Percentiles rank a stretch among this genome's conserved stretches.
phyloP scores from a whole-genome alignment of 1,139 yeast genomes.

The Suhomyces atakaporum region DNA sequence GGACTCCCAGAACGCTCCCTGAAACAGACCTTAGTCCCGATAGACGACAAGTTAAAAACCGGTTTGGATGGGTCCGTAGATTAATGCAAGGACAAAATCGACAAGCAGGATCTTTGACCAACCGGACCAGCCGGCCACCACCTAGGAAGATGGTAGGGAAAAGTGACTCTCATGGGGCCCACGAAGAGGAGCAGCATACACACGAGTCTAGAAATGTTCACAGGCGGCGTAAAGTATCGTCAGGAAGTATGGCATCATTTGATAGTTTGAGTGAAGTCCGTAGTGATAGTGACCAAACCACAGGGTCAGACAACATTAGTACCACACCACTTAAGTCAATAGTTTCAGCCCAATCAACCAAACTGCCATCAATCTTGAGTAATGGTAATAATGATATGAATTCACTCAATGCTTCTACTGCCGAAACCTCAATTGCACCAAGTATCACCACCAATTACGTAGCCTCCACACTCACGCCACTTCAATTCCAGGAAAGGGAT shows the following conservation, averaged over 20 bases:
- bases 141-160: background rate
- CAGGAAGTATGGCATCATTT: constrained; percentile 4
- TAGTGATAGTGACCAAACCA: constrained; percentile 23
- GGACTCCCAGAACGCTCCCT: background rate
- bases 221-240: constrained; percentile 7
- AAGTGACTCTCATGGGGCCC: background rate
- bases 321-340: constrained; percentile 56
- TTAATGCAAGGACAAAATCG: constrained; percentile 48
- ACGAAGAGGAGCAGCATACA: background rate
- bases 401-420: constrained; percentile 49
- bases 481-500: constrained; percentile 35
- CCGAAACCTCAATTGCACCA: constrained; percentile 56
- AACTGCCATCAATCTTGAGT: constrained; percentile 47
- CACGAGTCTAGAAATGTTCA: background rate
- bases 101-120: constrained; percentile 9
- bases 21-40: too few species aligned
- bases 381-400: constrained; percentile 36
- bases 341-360: constrained; percentile 50
- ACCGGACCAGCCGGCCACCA: background rate
- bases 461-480: constrained; percentile 11
- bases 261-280: constrained; percentile 7
- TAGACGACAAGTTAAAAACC: constrained; percentile 27
- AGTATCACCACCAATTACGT: constrained; percentile 21
- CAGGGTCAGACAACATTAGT: constrained; percentile 41
- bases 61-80: constrained; percentile 51